These are phyloP conservation scores for Malassezia equina DNA, from an alignment of 1,284 basidiomycete genomes.

Conservation along the genomic window DNA sequence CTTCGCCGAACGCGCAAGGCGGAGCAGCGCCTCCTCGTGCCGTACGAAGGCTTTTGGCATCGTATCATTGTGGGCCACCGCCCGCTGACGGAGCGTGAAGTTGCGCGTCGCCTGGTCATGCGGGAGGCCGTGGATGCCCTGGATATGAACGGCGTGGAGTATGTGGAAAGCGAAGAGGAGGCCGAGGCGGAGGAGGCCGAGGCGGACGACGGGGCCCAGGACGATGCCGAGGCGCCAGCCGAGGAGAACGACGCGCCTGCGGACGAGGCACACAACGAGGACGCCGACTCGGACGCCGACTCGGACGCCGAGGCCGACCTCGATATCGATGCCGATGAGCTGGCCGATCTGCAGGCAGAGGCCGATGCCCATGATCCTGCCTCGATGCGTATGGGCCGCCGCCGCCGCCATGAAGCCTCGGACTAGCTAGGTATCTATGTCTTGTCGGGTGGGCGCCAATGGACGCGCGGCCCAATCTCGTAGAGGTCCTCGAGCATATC, in stretches of 20 bases:
- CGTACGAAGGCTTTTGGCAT: conserved; percentile 38
- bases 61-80: conserved; percentile 29
- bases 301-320: conserved; percentile 15
- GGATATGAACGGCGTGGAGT: conserved; percentile 23
- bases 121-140: conserved; percentile 30
- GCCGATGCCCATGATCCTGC: conserved; percentile 22
- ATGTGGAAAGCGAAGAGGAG: conserved; percentile 25
- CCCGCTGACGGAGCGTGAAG: conserved; percentile 24
- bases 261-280: conserved; percentile 12
- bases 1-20: conserved; percentile 29
- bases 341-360: conserved; percentile 31
- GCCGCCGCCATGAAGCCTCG: conserved; percentile 1
- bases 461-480: conserved; percentile 50
- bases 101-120: conserved; percentile 20
- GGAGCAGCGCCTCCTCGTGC: conserved; percentile 13
- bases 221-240: not conserved
- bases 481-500: conserved; percentile 69
- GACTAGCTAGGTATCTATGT: conserved; percentile 2
- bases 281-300: not conserved
- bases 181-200: conserved; percentile 5
- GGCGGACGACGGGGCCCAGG: not conserved
- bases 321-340: conserved; percentile 31
- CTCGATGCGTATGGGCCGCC: conserved; percentile 5
- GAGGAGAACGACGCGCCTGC: not conserved
- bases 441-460: conserved; percentile 22